A percentile compares a stretch with the other conserved stretches of the same genome.
phyloP scores from a whole-genome alignment of 1,284 basidiomycete species.

The Leccinum pachyderme region DNA sequence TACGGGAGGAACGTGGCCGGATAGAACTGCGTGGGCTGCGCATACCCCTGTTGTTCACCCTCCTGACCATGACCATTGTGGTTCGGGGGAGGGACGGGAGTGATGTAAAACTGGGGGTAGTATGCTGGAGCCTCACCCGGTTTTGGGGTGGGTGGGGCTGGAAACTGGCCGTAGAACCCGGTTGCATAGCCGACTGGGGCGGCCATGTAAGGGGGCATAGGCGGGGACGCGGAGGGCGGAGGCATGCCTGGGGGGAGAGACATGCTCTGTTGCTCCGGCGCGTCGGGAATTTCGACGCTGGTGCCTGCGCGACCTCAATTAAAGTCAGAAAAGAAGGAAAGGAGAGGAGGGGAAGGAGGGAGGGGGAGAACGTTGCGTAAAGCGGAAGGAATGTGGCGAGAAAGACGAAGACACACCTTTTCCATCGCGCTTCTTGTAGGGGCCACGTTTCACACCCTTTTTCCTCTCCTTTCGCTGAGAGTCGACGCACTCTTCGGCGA shows the following conservation, averaged over 20 bases:
- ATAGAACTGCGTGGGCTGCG: slow-evolving; percentile 47
- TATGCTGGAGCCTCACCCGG: slow-evolving; percentile 51
- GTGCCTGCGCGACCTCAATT: slow-evolving; percentile 53
- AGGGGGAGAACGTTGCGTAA: slow-evolving; percentile 15
- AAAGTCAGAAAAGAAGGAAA: slow-evolving; percentile 37
- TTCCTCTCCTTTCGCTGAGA: slow-evolving; percentile 82
- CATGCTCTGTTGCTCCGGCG: slow-evolving; percentile 43
- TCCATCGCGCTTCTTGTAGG: slow-evolving; percentile 91
- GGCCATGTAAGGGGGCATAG: slow-evolving; percentile 46
- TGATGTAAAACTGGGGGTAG: slow-evolving; percentile 49
- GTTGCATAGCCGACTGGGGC: slow-evolving; percentile 42
- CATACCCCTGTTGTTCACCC: slow-evolving; percentile 44
- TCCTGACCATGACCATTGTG: slow-evolving; percentile 45
- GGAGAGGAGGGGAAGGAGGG: slow-evolving; percentile 2
- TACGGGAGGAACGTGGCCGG: slow-evolving; percentile 49
- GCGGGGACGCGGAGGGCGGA: slow-evolving; percentile 42
- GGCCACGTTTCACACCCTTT: slow-evolving; percentile 84
- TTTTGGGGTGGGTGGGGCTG: slow-evolving; percentile 46
- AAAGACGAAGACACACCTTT: slow-evolving; percentile 56
- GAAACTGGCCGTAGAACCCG: slow-evolving; percentile 49
- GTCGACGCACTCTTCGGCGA: slow-evolving; percentile 77
- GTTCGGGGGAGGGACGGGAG: slow-evolving; percentile 41
- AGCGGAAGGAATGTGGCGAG: slow-evolving; percentile 21
- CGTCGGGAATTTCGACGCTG: slow-evolving; percentile 51
- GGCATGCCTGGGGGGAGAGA: slow-evolving; percentile 43